phyloP scores from a whole-genome alignment of 768 basidiomycete genomes.

The Suillus variegatus region DNA sequence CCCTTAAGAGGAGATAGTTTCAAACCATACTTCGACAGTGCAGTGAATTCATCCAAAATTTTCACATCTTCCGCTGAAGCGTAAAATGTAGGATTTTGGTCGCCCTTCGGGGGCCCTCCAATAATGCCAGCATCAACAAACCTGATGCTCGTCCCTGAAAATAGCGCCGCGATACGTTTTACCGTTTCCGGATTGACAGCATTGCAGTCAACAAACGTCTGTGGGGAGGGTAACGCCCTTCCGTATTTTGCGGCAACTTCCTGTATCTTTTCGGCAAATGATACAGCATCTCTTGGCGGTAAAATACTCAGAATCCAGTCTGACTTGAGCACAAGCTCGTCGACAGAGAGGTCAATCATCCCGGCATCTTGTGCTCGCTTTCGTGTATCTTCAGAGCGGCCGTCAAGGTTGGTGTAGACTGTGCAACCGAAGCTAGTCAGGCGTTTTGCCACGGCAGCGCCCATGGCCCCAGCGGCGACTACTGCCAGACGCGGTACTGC shows the following conservation, averaged over 20 bases:
- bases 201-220: constrained; percentile 58
- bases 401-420: constrained; percentile 56
- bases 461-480: constrained; percentile 62
- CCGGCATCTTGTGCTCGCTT: constrained; percentile 52
- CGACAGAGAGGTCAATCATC: constrained; percentile 43
- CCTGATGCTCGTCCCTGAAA: constrained; percentile 37
- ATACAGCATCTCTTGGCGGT: constrained; percentile 53
- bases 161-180: constrained; percentile 47
- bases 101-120: constrained; percentile 51
- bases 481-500: constrained; percentile 41
- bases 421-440: constrained; percentile 49
- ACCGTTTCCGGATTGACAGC: constrained; percentile 55
- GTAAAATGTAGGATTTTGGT: constrained; percentile 56
- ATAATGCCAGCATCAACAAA: constrained; percentile 62
- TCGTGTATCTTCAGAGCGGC: constrained; percentile 52
- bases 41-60: constrained; percentile 41
- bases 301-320: constrained; percentile 58
- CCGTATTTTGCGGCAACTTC: not conserved
- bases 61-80: constrained; percentile 42
- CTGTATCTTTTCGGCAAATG: constrained; percentile 39
- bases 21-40: constrained; percentile 44
- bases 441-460: constrained; percentile 51
- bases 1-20: constrained; percentile 47
- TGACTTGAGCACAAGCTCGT: constrained; percentile 37
- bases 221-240: constrained; percentile 5